phyloP scores from a whole-genome alignment of 352 stramenopile species.

The Pythium utonaiense region DNA sequence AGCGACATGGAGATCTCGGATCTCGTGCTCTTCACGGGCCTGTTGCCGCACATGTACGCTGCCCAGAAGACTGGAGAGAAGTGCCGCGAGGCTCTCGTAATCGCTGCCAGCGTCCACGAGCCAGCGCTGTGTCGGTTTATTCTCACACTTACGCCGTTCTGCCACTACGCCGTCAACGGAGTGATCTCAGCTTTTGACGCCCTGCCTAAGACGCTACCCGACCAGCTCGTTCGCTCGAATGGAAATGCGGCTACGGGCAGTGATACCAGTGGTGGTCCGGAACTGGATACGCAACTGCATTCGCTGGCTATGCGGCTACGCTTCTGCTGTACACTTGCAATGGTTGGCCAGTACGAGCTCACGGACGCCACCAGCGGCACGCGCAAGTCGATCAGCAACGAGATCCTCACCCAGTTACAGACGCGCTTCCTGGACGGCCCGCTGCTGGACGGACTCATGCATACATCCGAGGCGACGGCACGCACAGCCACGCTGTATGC shows the following conservation, averaged over 20 bases:
- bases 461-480: constrained; percentile 62
- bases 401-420: constrained; percentile 71
- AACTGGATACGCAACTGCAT: constrained; percentile 32
- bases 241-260: not conserved
- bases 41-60: constrained; percentile 85
- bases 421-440: constrained; percentile 65
- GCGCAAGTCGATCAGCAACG: constrained; percentile 64
- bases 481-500: constrained; percentile 72
- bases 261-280: constrained; percentile 1
- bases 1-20: constrained; percentile 50
- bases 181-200: constrained; percentile 80
- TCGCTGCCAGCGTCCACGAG: constrained; percentile 73
- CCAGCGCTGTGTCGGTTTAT: constrained; percentile 77
- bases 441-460: constrained; percentile 60
- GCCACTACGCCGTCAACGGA: constrained; percentile 82
- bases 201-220: constrained; percentile 62
- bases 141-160: constrained; percentile 84
- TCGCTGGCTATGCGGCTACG: constrained; percentile 61
- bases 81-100: constrained; percentile 79
- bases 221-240: constrained; percentile 15
- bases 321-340: constrained; percentile 81
- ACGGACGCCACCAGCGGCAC: constrained; percentile 39
- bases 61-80: constrained; percentile 77
- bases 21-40: constrained; percentile 76
- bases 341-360: constrained; percentile 77